phyloP scores from a whole-genome alignment of 306 rosid species.

The Pterocarpus santalinus region DNA sequence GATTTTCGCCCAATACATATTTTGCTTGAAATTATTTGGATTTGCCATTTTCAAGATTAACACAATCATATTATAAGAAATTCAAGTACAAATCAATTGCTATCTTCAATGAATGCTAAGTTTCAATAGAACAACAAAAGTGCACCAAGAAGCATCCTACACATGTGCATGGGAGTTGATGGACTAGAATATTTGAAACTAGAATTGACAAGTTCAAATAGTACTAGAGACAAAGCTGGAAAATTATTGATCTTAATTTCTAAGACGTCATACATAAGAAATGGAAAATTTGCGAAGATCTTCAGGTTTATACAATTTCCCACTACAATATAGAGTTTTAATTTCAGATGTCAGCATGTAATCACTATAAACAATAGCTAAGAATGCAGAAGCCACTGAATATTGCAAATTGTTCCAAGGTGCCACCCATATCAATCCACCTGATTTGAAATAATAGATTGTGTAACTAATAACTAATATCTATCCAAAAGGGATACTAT shows the following conservation, averaged over 20 bases:
- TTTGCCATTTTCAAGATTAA: neutral
- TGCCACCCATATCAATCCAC: constrained; percentile 72
- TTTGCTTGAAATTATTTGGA: constrained; percentile 59
- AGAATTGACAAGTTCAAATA: neutral
- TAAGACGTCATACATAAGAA: constrained; percentile 62
- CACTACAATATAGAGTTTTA: constrained; percentile 61
- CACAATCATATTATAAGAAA: constrained; percentile 2
- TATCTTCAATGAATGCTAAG: neutral
- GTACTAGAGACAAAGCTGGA: neutral
- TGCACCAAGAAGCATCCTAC: too few species aligned
- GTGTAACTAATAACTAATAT: neutral
- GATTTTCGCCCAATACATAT: constrained; percentile 67
- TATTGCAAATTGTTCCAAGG: constrained; percentile 67
- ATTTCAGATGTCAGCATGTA: constrained; percentile 70
- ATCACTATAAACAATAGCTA: constrained; percentile 73
- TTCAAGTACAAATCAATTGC: constrained; percentile 11
- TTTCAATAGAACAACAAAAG: too few species aligned
- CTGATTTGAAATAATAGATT: constrained; percentile 48
- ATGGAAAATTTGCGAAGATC: constrained; percentile 72
- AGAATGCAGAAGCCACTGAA: constrained; percentile 74
- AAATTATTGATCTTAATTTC: constrained; percentile 8
- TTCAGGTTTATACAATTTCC: constrained; percentile 54
- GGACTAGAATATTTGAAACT: too few species aligned
- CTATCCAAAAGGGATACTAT: neutral
- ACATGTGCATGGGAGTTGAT: too few species aligned